phyloP scores from a whole-genome alignment of 148 eudicot genomes.

The Rhododendron williamsianum region DNA sequence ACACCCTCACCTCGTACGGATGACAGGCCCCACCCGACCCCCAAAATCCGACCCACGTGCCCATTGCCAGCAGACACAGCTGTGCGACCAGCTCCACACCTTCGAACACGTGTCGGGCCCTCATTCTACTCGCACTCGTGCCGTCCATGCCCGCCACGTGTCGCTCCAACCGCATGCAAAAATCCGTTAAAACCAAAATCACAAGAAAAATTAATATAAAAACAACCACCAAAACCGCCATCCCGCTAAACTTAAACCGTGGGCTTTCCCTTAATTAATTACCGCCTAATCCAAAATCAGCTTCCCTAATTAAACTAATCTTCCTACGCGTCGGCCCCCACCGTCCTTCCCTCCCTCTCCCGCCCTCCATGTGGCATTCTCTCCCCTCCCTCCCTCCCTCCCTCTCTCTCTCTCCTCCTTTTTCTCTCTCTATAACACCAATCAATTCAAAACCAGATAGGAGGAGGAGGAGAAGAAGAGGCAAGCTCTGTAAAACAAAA shows the following conservation, averaged over 20 bases:
- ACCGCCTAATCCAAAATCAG: background rate
- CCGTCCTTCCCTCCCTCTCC: constrained; percentile 23
- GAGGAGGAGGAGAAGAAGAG: background rate
- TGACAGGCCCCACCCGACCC: background rate
- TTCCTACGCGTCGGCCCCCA: constrained; percentile 33
- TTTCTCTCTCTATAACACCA: background rate
- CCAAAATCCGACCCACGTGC: background rate
- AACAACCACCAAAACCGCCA: background rate
- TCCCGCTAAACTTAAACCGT: background rate
- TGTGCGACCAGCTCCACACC: background rate
- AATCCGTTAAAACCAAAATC: background rate
- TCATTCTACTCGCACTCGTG: background rate
- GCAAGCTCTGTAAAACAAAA: background rate
- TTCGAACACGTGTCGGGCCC: background rate
- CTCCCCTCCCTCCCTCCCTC: background rate
- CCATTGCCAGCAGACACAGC: background rate
- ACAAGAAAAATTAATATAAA: background rate
- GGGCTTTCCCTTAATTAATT: background rate
- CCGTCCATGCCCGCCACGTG: constrained; percentile 2
- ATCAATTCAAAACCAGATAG: background rate
- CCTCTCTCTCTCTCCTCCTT: background rate
- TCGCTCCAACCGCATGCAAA: background rate
- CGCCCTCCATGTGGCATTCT: constrained; percentile 45
- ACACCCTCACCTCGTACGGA: background rate
- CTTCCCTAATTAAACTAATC: background rate